Conservation (phyloP, 805 yeast genomes). For the Wickerhamiella galacta region DNA sequence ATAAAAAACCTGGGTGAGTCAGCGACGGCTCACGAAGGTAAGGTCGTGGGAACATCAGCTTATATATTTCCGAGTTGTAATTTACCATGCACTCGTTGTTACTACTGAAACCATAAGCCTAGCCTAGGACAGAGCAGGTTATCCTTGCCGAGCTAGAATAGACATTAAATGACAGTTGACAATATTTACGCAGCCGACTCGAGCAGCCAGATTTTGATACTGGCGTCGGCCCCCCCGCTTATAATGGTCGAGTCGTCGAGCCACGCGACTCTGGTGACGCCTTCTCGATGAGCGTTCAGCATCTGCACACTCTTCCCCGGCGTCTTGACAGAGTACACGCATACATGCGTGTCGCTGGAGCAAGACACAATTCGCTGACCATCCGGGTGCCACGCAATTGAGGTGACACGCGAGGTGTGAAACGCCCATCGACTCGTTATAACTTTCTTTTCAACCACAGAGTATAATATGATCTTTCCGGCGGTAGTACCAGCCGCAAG, state of each 20-base stretch:
- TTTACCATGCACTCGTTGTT: no score
- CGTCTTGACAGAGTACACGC: slow-evolving; percentile 58
- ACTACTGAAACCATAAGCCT: no score
- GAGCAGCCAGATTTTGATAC: slow-evolving; percentile 54
- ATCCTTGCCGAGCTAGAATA: no score
- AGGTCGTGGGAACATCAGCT: no score
- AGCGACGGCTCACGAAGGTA: no score
- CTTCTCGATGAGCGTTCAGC: slow-evolving; percentile 75
- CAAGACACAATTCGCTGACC: slow-evolving; percentile 61
- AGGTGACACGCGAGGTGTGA: slow-evolving; percentile 69
- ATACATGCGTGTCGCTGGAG: slow-evolving; percentile 68
- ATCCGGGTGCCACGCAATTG: slow-evolving; percentile 64
- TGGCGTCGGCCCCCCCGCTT: slow-evolving; percentile 69
- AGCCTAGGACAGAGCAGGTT: no score
- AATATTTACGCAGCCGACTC: no score
- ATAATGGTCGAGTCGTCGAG: slow-evolving; percentile 30
- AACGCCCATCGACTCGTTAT: slow-evolving; percentile 85
- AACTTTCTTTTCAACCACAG: slow-evolving; percentile 34
- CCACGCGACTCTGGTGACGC: slow-evolving; percentile 69
- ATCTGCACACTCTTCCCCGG: slow-evolving; percentile 64
- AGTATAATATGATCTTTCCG: slow-evolving; percentile 72
- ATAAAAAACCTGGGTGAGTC: no score
- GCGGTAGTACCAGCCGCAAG: slow-evolving; percentile 75
- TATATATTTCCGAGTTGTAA: no score
- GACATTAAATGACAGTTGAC: no score